phyloP scores from a whole-genome alignment of 192 early-diverging fungal genomes.

The Entophlyctis luteolus region DNA sequence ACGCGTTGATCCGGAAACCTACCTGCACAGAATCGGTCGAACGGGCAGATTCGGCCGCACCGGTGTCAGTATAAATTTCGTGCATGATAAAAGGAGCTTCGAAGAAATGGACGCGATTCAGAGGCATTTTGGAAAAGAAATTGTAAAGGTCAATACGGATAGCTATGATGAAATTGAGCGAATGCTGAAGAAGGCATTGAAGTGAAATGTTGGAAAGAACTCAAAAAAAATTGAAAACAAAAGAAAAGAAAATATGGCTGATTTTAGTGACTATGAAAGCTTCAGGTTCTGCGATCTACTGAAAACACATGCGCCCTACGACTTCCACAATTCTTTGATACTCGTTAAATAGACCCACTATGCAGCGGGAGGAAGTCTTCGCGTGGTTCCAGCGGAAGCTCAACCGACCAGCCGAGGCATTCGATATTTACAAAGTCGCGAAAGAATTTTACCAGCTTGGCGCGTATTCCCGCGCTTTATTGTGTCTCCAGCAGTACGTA shows the following conservation, averaged over 20 bases:
- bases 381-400: conserved; percentile 52
- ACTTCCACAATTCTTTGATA: neutral
- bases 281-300: conserved; percentile 11
- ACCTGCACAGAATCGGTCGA: conserved; percentile 95
- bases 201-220: conserved; percentile 16
- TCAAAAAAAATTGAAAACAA: neutral
- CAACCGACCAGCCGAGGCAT: conserved; percentile 47
- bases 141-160: conserved; percentile 77
- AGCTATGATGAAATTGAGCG: conserved; percentile 79
- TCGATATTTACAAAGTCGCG: conserved; percentile 53
- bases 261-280: conserved; percentile 35
- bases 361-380: conserved; percentile 46
- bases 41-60: conserved; percentile 95
- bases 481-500: conserved; percentile 58
- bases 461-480: conserved; percentile 49
- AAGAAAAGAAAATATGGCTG: conserved; percentile 20
- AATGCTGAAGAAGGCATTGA: conserved; percentile 73
- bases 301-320: neutral
- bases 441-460: conserved; percentile 64
- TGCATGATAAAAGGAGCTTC: conserved; percentile 71
- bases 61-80: conserved; percentile 93
- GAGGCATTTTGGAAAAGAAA: conserved; percentile 72
- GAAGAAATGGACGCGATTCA: conserved; percentile 81
- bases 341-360: conserved; percentile 28
- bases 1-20: conserved; percentile 86